Evolutionary conservation across 257 asterid species (phyloP).

Genomic region (Solanum boliviense): DNA sequence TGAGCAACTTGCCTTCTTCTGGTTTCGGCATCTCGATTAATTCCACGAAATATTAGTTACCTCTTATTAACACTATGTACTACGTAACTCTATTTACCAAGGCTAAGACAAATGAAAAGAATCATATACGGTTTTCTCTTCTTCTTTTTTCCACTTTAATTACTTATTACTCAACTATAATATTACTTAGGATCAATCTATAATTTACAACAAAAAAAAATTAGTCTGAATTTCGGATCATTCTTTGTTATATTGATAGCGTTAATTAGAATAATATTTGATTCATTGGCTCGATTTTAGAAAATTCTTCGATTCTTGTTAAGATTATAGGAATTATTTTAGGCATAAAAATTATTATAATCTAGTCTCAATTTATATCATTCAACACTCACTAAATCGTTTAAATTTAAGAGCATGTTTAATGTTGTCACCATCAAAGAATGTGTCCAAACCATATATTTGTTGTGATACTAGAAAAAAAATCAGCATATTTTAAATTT

Average conservation of each 20-base stretch:
- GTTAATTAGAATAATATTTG: not conserved
- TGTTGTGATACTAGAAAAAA: not conserved
- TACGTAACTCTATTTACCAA: no score
- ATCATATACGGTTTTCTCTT: not conserved
- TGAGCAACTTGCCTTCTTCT: not conserved
- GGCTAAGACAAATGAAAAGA: no score
- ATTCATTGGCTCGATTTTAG: not conserved
- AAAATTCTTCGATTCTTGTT: not conserved
- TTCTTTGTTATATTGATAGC: not conserved
- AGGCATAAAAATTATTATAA: not conserved
- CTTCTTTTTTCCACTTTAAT: not conserved
- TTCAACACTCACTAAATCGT: not conserved
- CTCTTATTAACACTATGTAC: no score
- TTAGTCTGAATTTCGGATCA: not conserved
- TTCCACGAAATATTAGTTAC: no score
- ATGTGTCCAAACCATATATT: not conserved
- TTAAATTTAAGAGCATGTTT: not conserved
- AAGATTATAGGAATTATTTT: not conserved
- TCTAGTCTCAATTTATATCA: not conserved
- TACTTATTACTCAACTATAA: not conserved
- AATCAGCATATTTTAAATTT: not conserved
- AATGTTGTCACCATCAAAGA: not conserved
- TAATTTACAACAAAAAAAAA: not conserved
- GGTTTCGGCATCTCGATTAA: not conserved
- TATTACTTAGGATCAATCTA: not conserved